phyloP scores from a whole-genome alignment of 2,329 filamentous ascomycete species.

The Coniella vitis region DNA sequence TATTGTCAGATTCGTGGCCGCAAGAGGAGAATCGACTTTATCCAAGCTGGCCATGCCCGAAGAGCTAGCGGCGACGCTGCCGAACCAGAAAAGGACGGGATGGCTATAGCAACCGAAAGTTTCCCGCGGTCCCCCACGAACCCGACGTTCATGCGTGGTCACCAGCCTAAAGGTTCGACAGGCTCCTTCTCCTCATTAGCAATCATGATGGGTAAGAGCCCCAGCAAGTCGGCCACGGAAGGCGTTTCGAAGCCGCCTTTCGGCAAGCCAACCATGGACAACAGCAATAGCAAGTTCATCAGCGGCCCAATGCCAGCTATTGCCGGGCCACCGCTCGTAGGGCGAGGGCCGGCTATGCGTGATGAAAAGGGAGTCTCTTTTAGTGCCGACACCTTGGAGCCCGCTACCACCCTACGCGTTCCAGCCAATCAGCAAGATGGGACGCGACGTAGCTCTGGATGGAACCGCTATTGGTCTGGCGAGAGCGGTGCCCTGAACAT shows the following conservation, averaged over 20 bases:
- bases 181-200: slow-evolving; percentile 58
- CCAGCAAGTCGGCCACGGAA: slow-evolving; percentile 6
- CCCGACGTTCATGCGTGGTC: slow-evolving; percentile 39
- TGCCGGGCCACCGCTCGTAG: slow-evolving; percentile 16
- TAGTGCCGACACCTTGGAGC: slow-evolving; percentile 26
- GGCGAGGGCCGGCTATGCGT: slow-evolving; percentile 22
- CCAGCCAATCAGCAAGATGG: slow-evolving; percentile 32
- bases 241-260: slow-evolving; percentile 1
- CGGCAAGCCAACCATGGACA: background rate
- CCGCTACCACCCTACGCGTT: slow-evolving; percentile 28
- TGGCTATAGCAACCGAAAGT: slow-evolving; percentile 33
- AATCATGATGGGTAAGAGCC: slow-evolving; percentile 55
- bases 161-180: slow-evolving; percentile 45
- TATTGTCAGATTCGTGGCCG: slow-evolving; percentile 61
- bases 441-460: slow-evolving; percentile 60
- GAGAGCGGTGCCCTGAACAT: slow-evolving; percentile 59
- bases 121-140: slow-evolving; percentile 27
- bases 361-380: slow-evolving; percentile 37
- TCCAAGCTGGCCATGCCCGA: slow-evolving; percentile 38
- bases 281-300: slow-evolving; percentile 51
- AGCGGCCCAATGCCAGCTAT: slow-evolving; percentile 52
- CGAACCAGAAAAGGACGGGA: slow-evolving; percentile 49
- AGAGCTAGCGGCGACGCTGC: slow-evolving; percentile 33
- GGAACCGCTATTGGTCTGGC: slow-evolving; percentile 73
- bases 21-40: slow-evolving; percentile 47